Conservation (phyloP, 208 protist genomes). For the Naegleria fowleri region DNA sequence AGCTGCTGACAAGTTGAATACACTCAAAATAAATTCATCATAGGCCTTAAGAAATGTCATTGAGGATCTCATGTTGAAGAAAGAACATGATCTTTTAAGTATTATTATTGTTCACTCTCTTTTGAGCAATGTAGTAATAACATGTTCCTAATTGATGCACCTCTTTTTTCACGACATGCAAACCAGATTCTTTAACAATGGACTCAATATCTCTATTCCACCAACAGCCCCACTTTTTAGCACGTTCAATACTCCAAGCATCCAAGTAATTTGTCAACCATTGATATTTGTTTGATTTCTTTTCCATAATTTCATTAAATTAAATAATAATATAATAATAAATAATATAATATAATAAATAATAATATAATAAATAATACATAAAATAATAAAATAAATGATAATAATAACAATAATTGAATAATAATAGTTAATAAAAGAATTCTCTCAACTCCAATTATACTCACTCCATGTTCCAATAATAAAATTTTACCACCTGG, state of each 20-base stretch:
- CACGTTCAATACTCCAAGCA: neutral
- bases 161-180: neutral
- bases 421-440: neutral
- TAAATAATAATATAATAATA: neutral
- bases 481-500: slow-evolving; percentile 70
- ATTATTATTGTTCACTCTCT: no score
- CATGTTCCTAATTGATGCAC: slow-evolving; percentile 18
- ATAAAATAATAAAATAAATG: no score
- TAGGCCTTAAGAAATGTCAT: no score
- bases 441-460: neutral
- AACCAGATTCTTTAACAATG: neutral
- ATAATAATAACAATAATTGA: no score
- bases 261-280: slow-evolving; percentile 4
- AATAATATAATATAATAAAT: neutral
- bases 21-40: no score
- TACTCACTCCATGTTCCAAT: slow-evolving; percentile 70
- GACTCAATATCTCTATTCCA: slow-evolving; percentile 21
- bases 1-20: no score
- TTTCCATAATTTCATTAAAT: no score
- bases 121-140: slow-evolving; percentile 3
- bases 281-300: slow-evolving; percentile 16
- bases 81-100: no score
- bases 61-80: no score
- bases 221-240: slow-evolving; percentile 24
- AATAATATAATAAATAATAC: neutral